These are phyloP conservation scores for Diplocarpon mali DNA, from an alignment of 2,329 filamentous ascomycete genomes.

Conservation along the genomic window DNA sequence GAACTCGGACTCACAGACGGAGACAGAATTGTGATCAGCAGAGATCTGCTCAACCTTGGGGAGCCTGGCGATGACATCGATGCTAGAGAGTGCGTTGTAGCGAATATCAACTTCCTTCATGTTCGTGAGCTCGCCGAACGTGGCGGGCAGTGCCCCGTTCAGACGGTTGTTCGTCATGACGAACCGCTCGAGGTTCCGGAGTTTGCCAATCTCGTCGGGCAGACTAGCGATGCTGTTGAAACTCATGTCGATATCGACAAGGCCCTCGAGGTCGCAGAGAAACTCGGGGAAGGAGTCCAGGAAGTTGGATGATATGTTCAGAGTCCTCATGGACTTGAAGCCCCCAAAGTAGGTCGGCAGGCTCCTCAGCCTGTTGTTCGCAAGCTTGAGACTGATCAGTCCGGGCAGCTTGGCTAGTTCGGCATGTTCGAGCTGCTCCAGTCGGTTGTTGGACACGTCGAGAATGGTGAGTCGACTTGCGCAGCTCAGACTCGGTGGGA, in stretches of 20 bases:
- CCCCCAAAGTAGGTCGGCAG: conserved; percentile 74
- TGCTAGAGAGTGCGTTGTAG: conserved; percentile 81
- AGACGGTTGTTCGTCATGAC: conserved; percentile 95
- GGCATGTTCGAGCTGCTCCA: conserved; percentile 79
- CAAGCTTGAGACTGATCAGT: conserved; percentile 79
- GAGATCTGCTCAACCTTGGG: conserved; percentile 81
- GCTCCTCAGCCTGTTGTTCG: conserved; percentile 78
- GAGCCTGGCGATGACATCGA: conserved; percentile 75
- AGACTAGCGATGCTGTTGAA: conserved; percentile 82
- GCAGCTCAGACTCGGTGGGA: conserved; percentile 74
- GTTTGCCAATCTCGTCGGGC: conserved; percentile 64
- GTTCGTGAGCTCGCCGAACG: conserved; percentile 62
- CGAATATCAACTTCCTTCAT: conserved; percentile 89
- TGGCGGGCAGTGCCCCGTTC: conserved; percentile 59
- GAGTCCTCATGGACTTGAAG: conserved; percentile 66
- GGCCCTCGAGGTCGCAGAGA: conserved; percentile 66
- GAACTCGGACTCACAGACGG: conserved; percentile 83
- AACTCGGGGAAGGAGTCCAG: conserved; percentile 77
- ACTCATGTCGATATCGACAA: conserved; percentile 91
- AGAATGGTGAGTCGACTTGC: conserved; percentile 76
- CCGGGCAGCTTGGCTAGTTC: conserved; percentile 65
- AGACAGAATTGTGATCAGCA: conserved; percentile 86
- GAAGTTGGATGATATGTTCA: conserved; percentile 92
- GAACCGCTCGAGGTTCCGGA: conserved; percentile 74
- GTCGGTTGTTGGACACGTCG: conserved; percentile 87